Conservation (phyloP, 805 yeast species). For the Ogataea naganishii region DNA sequence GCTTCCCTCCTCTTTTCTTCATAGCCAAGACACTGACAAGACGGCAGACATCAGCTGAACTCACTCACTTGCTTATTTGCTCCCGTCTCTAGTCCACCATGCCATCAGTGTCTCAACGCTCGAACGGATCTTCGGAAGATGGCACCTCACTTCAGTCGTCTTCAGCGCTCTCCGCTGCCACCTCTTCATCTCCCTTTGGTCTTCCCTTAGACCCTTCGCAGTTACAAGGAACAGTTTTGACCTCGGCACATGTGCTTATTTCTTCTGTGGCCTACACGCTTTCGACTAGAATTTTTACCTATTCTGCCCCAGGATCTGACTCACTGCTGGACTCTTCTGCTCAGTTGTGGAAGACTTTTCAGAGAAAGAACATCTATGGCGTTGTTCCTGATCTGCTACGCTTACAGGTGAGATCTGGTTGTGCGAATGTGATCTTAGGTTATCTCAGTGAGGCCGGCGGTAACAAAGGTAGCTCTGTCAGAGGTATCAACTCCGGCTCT, state of each 20-base stretch:
- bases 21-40: too few species aligned
- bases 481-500: too few species aligned
- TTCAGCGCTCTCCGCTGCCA: conserved; percentile 27
- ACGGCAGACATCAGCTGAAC: too few species aligned
- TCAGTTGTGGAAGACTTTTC: conserved; percentile 48
- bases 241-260: conserved; percentile 47
- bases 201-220: conserved; percentile 46
- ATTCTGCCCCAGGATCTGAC: conserved; percentile 56
- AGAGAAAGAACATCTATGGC: conserved; percentile 43
- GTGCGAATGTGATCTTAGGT: conserved; percentile 73
- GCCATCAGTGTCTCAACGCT: conserved; percentile 18
- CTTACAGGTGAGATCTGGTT: conserved; percentile 75
- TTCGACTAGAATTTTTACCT: conserved; percentile 53
- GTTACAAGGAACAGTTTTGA: conserved; percentile 38
- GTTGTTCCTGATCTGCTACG: conserved; percentile 53
- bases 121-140: conserved; percentile 6
- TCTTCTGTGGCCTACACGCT: conserved; percentile 45
- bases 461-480: too few species aligned
- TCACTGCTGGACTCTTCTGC: conserved; percentile 53
- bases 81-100: too few species aligned
- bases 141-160: conserved; percentile 16
- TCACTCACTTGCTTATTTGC: too few species aligned
- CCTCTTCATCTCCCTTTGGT: conserved; percentile 49
- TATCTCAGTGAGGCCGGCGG: conserved; percentile 28
- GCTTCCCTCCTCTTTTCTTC: too few species aligned